Evolutionary conservation across 108 stramenopile genomes (phyloP).

Genomic region (Cylindrotheca fusiformis): DNA sequence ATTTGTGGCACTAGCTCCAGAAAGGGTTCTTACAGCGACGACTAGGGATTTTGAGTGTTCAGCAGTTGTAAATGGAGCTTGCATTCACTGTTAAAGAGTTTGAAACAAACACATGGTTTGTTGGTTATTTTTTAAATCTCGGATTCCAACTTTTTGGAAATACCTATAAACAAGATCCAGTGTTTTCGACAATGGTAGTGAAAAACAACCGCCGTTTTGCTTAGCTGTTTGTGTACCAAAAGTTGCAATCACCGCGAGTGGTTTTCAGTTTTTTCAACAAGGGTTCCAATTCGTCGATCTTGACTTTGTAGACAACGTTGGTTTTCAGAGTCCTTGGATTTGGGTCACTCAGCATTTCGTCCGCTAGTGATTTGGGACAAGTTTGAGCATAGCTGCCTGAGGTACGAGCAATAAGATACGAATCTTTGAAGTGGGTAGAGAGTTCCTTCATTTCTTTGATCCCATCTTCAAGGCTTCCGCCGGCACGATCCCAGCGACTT

Average conservation of each 20-base stretch:
- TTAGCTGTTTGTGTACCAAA: constrained; percentile 13
- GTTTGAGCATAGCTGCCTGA: constrained; percentile 5
- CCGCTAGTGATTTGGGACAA: constrained; percentile 7
- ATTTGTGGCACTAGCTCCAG: too few species aligned
- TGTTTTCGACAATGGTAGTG: too few species aligned
- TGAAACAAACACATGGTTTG: too few species aligned
- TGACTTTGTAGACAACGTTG: not conserved
- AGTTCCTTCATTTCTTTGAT: constrained; percentile 14
- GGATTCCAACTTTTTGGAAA: too few species aligned
- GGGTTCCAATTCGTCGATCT: constrained; percentile 14
- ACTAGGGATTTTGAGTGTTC: too few species aligned
- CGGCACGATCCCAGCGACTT: constrained; percentile 16
- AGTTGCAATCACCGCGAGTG: constrained; percentile 17
- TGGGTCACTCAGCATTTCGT: not conserved
- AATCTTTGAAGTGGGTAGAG: constrained; percentile 11
- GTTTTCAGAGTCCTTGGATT: constrained; percentile 2
- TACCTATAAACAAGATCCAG: too few species aligned
- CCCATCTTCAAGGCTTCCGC: constrained; percentile 4
- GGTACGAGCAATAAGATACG: not conserved
- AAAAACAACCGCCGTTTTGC: too few species aligned
- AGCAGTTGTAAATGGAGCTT: too few species aligned
- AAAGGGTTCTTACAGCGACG: too few species aligned
- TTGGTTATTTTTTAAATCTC: too few species aligned
- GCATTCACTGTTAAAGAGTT: too few species aligned
- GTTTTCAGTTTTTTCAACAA: constrained; percentile 13